Percentiles rank a stretch among this genome's conserved stretches.
Conservation (phyloP, 345 rosid species). For the Gossypium arboreum region DNA sequence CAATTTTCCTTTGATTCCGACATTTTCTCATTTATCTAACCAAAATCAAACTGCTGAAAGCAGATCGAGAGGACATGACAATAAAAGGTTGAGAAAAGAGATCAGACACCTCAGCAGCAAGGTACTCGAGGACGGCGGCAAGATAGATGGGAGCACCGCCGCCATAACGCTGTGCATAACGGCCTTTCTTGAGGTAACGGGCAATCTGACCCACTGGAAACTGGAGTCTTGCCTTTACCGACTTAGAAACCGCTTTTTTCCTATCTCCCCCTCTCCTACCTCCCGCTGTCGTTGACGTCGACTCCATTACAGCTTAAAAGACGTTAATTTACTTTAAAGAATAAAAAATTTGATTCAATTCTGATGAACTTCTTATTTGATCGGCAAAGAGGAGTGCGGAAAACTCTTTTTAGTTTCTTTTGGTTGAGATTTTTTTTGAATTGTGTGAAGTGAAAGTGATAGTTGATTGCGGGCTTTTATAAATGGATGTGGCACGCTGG, state of each 20-base stretch:
- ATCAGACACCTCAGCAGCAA: slow-evolving; percentile 70
- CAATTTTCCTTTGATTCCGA: neutral
- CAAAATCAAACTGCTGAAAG: neutral
- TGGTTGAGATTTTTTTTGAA: neutral
- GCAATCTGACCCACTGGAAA: slow-evolving; percentile 77
- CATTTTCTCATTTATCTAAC: neutral
- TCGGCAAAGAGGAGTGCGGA: neutral
- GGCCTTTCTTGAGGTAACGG: slow-evolving; percentile 66
- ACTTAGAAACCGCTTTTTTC: slow-evolving; percentile 59
- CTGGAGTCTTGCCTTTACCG: slow-evolving; percentile 68
- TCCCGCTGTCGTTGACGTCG: slow-evolving; percentile 34
- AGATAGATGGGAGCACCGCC: slow-evolving; percentile 67
- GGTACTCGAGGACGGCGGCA: slow-evolving; percentile 78
- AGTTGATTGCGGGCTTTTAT: neutral
- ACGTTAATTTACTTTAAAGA: neutral
- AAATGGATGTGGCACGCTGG: slow-evolving; percentile 20
- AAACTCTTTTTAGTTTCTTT: neutral
- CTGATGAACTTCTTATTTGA: neutral
- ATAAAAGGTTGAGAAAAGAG: neutral
- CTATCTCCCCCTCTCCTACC: slow-evolving; percentile 52
- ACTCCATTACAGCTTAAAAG: slow-evolving; percentile 39
- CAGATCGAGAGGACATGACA: neutral
- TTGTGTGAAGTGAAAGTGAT: neutral
- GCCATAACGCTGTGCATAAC: slow-evolving; percentile 60
- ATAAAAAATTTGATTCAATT: neutral